Percentiles rank a stretch among this genome's conserved stretches.
Conservation (phyloP, 31 red algal species). For the Bonnemaisonia californica region DNA sequence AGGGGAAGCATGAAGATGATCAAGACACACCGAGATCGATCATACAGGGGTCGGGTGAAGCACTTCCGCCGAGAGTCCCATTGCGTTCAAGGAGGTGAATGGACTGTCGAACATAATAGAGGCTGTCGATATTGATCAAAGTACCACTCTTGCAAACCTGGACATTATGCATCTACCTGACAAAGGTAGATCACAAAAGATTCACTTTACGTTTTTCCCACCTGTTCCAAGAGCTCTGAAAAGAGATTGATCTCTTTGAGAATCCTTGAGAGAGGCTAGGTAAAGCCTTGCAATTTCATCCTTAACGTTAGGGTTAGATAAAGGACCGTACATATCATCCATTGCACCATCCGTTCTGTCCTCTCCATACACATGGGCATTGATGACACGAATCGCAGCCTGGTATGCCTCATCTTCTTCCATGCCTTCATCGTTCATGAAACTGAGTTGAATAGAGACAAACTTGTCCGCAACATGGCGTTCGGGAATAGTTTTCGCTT, state of each 20-base stretch:
- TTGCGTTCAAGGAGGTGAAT: too few species aligned
- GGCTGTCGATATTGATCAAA: too few species aligned
- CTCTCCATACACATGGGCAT: neutral
- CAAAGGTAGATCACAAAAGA: too few species aligned
- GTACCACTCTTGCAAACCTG: too few species aligned
- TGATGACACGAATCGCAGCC: conserved; percentile 32
- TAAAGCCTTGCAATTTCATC: conserved; percentile 39
- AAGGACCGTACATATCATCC: conserved; percentile 36
- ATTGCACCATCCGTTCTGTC: neutral
- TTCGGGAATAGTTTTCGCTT: conserved; percentile 29
- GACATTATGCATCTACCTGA: too few species aligned
- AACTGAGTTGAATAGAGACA: conserved; percentile 42
- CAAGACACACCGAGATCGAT: too few species aligned
- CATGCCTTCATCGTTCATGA: conserved; percentile 49
- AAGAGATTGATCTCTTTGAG: conserved; percentile 36
- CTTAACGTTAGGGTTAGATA: conserved; percentile 11
- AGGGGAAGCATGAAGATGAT: neutral
- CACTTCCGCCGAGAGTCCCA: too few species aligned
- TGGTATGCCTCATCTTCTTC: conserved; percentile 48
- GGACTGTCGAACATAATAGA: too few species aligned
- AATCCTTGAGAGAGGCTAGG: conserved; percentile 48
- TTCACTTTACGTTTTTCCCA: neutral
- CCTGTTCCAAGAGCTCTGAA: conserved; percentile 2
- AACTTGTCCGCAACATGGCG: conserved; percentile 57
- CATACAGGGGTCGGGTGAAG: too few species aligned